phyloP scores from a whole-genome alignment of 768 basidiomycete genomes.

The Suillus fuscotomentosus region DNA sequence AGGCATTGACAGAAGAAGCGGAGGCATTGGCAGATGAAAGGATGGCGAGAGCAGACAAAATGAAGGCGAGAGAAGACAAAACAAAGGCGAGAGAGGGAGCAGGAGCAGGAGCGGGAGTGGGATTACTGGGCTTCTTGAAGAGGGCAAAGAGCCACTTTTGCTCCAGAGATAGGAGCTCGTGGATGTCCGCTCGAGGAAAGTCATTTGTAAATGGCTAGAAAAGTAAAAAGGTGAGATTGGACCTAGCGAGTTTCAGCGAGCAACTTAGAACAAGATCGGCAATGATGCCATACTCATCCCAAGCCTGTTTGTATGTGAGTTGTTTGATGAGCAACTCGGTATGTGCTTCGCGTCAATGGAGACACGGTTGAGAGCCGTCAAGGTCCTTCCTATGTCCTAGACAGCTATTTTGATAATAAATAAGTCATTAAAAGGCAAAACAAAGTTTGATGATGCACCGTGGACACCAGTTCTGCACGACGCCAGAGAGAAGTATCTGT shows the following conservation, averaged over 20 bases:
- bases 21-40: too few relatives aligned
- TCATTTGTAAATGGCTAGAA: neutral
- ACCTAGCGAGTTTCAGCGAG: neutral
- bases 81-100: too few relatives aligned
- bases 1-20: too few relatives aligned
- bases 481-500: constrained; percentile 30
- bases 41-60: too few relatives aligned
- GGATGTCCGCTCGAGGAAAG: neutral
- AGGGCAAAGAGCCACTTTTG: too few relatives aligned
- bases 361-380: constrained; percentile 14
- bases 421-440: neutral
- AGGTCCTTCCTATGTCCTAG: neutral
- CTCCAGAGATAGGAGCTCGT: neutral
- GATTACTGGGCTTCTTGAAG: too few relatives aligned
- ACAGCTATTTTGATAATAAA: neutral
- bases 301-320: constrained; percentile 29
- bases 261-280: constrained; percentile 15
- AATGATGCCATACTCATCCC: constrained; percentile 35
- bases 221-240: neutral
- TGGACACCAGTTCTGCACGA: constrained; percentile 37
- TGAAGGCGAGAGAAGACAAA: too few relatives aligned
- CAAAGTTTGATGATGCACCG: constrained; percentile 18
- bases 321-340: constrained; percentile 16
- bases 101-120: too few relatives aligned
- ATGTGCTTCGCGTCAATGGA: constrained; percentile 17